Evolutionary conservation across 2,329 filamentous ascomycete species (phyloP).

Genomic region (Neopestalotiopsis sp.): DNA sequence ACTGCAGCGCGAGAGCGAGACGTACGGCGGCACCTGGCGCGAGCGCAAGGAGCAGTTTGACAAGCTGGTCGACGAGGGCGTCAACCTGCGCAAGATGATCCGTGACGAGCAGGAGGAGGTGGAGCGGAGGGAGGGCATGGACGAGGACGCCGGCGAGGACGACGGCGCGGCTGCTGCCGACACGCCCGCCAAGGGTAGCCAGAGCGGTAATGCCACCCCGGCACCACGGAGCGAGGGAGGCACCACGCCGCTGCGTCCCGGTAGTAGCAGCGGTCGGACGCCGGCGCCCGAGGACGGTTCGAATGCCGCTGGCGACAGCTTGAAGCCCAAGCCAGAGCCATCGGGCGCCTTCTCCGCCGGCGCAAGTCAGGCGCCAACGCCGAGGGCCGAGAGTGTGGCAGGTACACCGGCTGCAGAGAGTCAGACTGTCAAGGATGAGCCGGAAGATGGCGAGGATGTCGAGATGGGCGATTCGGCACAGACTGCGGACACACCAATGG

Average conservation of each 20-base stretch:
- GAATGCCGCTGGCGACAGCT: constrained; percentile 32
- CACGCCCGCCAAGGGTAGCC: constrained; percentile 54
- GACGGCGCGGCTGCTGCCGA: constrained; percentile 41
- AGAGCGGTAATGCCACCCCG: constrained; percentile 58
- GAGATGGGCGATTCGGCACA: constrained; percentile 45
- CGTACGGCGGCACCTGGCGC: constrained; percentile 82
- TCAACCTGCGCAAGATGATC: constrained; percentile 82
- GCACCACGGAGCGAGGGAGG: constrained; percentile 36
- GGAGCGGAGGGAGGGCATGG: constrained; percentile 84
- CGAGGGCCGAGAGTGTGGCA: constrained; percentile 29
- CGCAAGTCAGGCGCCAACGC: constrained; percentile 44
- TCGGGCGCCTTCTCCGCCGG: constrained; percentile 42
- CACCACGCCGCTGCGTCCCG: constrained; percentile 45
- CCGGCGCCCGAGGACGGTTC: constrained; percentile 39
- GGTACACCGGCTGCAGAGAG: constrained; percentile 25
- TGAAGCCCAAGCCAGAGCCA: constrained; percentile 40
- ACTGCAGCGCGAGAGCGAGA: constrained; percentile 81
- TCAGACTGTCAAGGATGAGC: constrained; percentile 36
- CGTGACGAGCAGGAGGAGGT: constrained; percentile 96
- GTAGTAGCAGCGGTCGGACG: constrained; percentile 43
- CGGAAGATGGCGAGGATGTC: constrained; percentile 40
- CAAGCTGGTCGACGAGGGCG: constrained; percentile 88
- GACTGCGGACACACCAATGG: constrained; percentile 40
- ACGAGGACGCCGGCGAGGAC: constrained; percentile 57
- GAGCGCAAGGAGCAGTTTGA: constrained; percentile 88